Evolutionary conservation across 73 alveolate species (phyloP).

Genomic region (Urostyla sp.): DNA sequence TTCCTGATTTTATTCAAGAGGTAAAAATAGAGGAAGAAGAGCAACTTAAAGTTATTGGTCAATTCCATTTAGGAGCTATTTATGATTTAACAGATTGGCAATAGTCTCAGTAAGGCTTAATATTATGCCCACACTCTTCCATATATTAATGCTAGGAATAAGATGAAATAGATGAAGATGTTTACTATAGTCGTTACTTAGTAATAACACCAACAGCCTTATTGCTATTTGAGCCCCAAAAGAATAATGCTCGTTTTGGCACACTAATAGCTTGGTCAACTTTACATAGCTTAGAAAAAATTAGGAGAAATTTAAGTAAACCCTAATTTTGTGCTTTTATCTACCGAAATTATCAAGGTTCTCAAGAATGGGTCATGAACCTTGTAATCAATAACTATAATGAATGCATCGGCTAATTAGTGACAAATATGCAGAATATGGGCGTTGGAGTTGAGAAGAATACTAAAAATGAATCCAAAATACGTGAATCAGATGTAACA

Average conservation of each 20-base stretch:
- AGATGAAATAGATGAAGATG: conserved; percentile 41
- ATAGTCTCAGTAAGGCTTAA: conserved; percentile 37
- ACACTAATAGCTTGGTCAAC: conserved; percentile 64
- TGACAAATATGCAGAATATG: conserved; percentile 51
- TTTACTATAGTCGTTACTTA: conserved; percentile 16
- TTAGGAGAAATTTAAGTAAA: conserved; percentile 45
- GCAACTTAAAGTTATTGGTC: conserved; percentile 41
- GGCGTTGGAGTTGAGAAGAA: conserved; percentile 64
- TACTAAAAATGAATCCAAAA: not conserved
- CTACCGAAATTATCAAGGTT: conserved; percentile 64
- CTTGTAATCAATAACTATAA: conserved; percentile 9
- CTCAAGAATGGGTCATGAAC: conserved; percentile 29
- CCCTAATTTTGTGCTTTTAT: conserved; percentile 54
- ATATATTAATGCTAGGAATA: conserved; percentile 44
- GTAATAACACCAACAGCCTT: conserved; percentile 60
- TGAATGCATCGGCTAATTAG: conserved; percentile 26
- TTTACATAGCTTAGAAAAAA: conserved; percentile 51
- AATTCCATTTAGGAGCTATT: conserved; percentile 58
- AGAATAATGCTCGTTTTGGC: conserved; percentile 32
- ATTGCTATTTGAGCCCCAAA: conserved; percentile 42
- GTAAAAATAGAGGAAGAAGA: conserved; percentile 31
- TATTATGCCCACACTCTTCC: conserved; percentile 25
- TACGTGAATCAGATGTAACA: conserved; percentile 60
- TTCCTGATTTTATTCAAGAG: conserved; percentile 55
- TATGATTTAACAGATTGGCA: conserved; percentile 52